Evolutionary conservation across 2,329 filamentous ascomycete genomes (phyloP).

Genomic region (Claviceps purpurea): DNA sequence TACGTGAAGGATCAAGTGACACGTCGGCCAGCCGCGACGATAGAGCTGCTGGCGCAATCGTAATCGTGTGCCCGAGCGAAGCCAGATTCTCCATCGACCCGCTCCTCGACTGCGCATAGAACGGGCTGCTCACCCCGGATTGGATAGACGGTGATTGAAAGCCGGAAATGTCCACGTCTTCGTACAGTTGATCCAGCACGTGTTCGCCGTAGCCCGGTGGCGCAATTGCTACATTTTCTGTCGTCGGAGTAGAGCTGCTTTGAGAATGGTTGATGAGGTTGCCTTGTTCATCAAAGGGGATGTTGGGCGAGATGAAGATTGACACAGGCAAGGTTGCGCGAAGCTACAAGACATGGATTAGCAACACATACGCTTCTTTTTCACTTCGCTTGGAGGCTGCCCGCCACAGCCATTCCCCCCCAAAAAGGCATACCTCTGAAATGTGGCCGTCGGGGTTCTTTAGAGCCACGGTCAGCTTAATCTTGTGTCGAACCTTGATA

Average conservation of each 20-base stretch:
- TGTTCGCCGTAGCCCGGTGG: slow-evolving; percentile 92
- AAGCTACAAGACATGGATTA: slow-evolving; percentile 34
- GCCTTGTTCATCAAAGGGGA: slow-evolving; percentile 78
- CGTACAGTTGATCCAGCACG: slow-evolving; percentile 78
- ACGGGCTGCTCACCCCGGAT: slow-evolving; percentile 71
- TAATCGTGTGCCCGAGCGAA: slow-evolving; percentile 25
- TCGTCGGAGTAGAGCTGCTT: slow-evolving; percentile 30
- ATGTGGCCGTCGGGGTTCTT: slow-evolving; percentile 91
- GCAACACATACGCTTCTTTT: not conserved
- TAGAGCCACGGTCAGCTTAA: slow-evolving; percentile 81
- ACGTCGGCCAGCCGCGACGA: slow-evolving; percentile 60
- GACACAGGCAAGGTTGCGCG: slow-evolving; percentile 82
- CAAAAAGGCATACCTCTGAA: slow-evolving; percentile 54
- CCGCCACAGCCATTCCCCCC: too few relatives aligned
- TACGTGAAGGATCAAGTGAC: slow-evolving; percentile 33
- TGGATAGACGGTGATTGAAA: slow-evolving; percentile 61
- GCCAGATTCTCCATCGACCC: slow-evolving; percentile 71
- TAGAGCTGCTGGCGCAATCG: slow-evolving; percentile 35
- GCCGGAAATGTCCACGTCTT: slow-evolving; percentile 69
- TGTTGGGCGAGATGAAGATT: slow-evolving; percentile 90
- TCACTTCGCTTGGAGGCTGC: too few relatives aligned
- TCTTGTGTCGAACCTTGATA: slow-evolving; percentile 85
- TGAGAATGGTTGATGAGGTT: slow-evolving; percentile 55
- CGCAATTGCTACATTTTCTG: slow-evolving; percentile 51
- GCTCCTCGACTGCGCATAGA: slow-evolving; percentile 56